A percentile compares a stretch with the other conserved stretches of the same genome.
phyloP scores from a whole-genome alignment of 2,329 filamentous ascomycete genomes.

The Fusarium drepaniforme region DNA sequence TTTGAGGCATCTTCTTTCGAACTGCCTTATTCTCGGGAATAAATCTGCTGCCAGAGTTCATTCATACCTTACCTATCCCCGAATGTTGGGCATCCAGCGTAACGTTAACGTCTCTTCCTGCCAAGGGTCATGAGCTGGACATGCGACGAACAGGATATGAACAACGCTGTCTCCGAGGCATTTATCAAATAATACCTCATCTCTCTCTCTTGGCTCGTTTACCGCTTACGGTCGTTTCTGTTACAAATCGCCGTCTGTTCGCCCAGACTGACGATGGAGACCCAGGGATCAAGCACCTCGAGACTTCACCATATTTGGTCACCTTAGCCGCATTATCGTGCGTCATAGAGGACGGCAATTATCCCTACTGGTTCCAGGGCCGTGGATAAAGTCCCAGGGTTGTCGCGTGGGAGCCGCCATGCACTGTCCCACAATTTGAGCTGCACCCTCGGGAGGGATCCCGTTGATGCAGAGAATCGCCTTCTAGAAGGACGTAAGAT shows the following conservation, averaged over 20 bases:
- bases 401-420: neutral
- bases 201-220: neutral
- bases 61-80: neutral
- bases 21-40: neutral
- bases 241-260: neutral
- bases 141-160: neutral
- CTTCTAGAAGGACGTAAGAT: neutral
- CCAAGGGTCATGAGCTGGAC: neutral
- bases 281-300: neutral
- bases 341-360: neutral
- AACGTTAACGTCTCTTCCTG: neutral
- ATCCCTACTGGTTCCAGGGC: neutral
- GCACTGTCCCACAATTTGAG: neutral
- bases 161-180: neutral
- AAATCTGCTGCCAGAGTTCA: neutral
- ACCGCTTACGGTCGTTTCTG: neutral
- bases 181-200: conserved; percentile 1
- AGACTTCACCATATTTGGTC: neutral
- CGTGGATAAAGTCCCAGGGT: neutral
- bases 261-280: neutral
- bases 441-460: neutral
- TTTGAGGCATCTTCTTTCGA: neutral
- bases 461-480: neutral
- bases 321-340: neutral
- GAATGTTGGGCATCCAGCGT: neutral